A percentile compares a stretch with the other conserved stretches of the same genome.
These are phyloP conservation scores for Peniophora sp. DNA, from an alignment of 1,284 basidiomycete species.

Conservation along the genomic window DNA sequence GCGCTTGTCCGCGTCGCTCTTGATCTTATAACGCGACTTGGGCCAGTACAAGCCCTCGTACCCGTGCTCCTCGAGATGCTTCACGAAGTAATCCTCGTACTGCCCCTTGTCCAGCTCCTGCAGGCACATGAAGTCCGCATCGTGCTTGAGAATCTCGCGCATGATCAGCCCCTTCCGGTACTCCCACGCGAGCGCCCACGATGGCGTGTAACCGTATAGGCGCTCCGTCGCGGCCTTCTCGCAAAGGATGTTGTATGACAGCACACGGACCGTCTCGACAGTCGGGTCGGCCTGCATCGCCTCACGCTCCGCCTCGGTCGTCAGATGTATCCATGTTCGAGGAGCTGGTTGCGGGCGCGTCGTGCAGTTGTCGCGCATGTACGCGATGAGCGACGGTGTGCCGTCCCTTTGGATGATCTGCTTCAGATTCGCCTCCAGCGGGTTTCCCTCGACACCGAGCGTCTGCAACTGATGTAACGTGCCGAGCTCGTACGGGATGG, in stretches of 20 bases:
- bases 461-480: constrained; percentile 90
- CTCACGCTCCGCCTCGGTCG: constrained; percentile 64
- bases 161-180: constrained; percentile 91
- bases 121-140: constrained; percentile 89
- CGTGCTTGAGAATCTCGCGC: constrained; percentile 78
- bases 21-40: constrained; percentile 92
- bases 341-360: constrained; percentile 79
- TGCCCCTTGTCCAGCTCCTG: constrained; percentile 93
- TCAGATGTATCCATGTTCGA: constrained; percentile 75
- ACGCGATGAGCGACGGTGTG: constrained; percentile 81
- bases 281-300: constrained; percentile 45
- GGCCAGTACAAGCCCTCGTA: constrained; percentile 94
- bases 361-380: constrained; percentile 84
- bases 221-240: constrained; percentile 85
- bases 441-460: constrained; percentile 94
- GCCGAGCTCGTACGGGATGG: constrained; percentile 84
- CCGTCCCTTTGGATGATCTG: constrained; percentile 89
- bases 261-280: constrained; percentile 69
- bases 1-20: constrained; percentile 82
- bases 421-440: constrained; percentile 74
- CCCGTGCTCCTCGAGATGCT: constrained; percentile 67
- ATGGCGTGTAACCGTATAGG: constrained; percentile 95
- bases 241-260: constrained; percentile 95
- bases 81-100: constrained; percentile 90
- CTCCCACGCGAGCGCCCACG: constrained; percentile 93